Evolutionary conservation across 176 grass and related monocot species (phyloP), one percentile per base, ranked within the genome.

Genomic region (Avena atlantica): DNA sequence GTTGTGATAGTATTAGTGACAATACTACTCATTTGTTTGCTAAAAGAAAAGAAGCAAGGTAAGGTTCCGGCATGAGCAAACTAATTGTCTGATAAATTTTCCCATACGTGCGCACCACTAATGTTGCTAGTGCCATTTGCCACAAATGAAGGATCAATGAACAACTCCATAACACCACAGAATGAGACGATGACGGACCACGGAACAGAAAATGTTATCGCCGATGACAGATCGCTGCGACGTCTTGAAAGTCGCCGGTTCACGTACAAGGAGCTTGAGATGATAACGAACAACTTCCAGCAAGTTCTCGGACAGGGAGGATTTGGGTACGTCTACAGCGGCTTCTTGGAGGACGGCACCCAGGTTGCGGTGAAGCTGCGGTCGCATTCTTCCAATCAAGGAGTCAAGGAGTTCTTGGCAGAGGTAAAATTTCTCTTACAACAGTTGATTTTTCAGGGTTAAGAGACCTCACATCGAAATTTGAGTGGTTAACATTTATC

Each of bases 361-460:
- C 87, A 88, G 61, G 89, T 96, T 52, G 94, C 94, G 2, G 91
- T 93, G 2, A 96, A 96, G 80, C 7, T 93, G 55, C 84, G 53
- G 3, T 87, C 87, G 17, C 12, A 93, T 1, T 81, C 87, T 37
- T 93, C 89, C 44, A 80, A 78, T 44, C 91, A 96, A 80, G 89
- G 76, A 5, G 53, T 53, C 48, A 86, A 47, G 50, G 92, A 93
- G 86, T 97, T 97, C 74, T 72, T 97, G 4, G 47, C 87, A 40
- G 94, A 97, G 89, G 40, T 42, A 42, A 42, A 42, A 42, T 42
- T 42, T 42, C 5, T 42, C 6, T 42, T 6, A 42, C 37, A 42
- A 42, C 37, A 42, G 6, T 42, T 42, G 37, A 42, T 42, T 42
- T 42, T 42, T 42, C 37, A 42, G 37, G 37, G 37, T 42, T 42